A percentile compares a stretch with the other conserved stretches of the same genome.
These are phyloP conservation scores for Priceomyces fermenticarens DNA, from an alignment of 805 yeast species.

Conservation along the genomic window DNA sequence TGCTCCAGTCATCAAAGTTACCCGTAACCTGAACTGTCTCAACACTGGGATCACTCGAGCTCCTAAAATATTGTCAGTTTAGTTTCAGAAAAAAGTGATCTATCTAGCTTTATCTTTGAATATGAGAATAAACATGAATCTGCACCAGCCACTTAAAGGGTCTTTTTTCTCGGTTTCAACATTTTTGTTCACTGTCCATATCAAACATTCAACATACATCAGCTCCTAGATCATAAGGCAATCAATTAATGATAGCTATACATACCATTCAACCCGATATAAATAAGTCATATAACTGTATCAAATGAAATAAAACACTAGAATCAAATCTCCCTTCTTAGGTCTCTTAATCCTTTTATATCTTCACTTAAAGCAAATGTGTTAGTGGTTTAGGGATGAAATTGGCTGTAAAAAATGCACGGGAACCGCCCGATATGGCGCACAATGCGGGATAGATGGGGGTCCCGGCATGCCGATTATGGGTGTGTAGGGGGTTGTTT, in stretches of 20 bases:
- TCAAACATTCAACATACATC: no score
- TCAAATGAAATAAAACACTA: no score
- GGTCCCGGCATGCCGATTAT: neutral
- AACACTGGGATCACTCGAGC: conserved; percentile 8
- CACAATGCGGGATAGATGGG: conserved; percentile 2
- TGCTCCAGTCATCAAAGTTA: conserved; percentile 39
- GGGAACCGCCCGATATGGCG: neutral
- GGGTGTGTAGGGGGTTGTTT: conserved; percentile 2
- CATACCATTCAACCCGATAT: conserved; percentile 3
- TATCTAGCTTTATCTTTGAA: neutral
- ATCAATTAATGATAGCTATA: neutral
- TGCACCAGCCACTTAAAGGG: no score
- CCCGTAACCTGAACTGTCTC: conserved; percentile 37
- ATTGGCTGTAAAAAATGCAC: conserved; percentile 5
- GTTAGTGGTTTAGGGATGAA: conserved; percentile 3
- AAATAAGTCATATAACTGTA: conserved; percentile 1
- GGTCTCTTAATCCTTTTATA: no score
- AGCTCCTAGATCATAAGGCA: no score
- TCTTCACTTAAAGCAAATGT: neutral
- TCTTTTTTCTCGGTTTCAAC: no score
- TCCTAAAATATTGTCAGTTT: conserved; percentile 8
- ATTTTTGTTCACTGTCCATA: no score
- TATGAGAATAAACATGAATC: neutral
- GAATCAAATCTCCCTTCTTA: no score
- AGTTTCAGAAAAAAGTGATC: neutral